These are phyloP conservation scores for Bolboschoenus planiculmis DNA, from an alignment of 176 grass and related monocot species.

Conservation along the genomic window DNA sequence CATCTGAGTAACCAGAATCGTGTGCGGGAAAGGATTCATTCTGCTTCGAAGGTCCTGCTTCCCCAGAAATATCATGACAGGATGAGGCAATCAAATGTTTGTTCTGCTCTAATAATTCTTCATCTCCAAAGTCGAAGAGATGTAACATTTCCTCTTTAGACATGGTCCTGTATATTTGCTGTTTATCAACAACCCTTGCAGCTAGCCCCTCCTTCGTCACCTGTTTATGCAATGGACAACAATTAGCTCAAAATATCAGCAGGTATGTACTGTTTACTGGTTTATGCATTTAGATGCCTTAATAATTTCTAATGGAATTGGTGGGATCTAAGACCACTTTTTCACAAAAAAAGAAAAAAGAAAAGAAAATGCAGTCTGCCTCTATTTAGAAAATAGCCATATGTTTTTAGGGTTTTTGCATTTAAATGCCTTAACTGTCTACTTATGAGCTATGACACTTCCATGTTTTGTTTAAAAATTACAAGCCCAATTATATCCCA, in stretches of 20 bases:
- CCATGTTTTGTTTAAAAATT: background rate
- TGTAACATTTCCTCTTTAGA: conserved; percentile 97
- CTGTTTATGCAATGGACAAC: conserved; percentile 33
- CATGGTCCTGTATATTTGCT: conserved; percentile 95
- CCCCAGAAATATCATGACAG: conserved; percentile 19
- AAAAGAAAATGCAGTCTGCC: too few relatives aligned
- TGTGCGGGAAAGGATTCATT: conserved; percentile 23
- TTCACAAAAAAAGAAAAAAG: too few relatives aligned
- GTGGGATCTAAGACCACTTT: too few relatives aligned
- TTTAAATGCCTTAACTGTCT: background rate
- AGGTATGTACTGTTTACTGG: background rate
- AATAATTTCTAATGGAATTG: too few relatives aligned
- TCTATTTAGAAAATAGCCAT: too few relatives aligned
- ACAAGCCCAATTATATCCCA: background rate
- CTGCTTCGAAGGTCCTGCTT: conserved; percentile 16
- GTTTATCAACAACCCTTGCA: conserved; percentile 94
- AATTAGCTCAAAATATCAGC: background rate
- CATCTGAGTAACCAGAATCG: conserved; percentile 38
- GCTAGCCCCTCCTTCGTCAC: conserved; percentile 98
- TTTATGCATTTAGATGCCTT: too few relatives aligned
- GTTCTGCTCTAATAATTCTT: conserved; percentile 53
- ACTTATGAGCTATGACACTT: background rate
- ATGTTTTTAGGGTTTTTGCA: too few relatives aligned
- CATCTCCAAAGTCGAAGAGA: conserved; percentile 94
- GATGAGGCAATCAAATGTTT: conserved; percentile 23